Evolutionary conservation across 352 stramenopile genomes (phyloP).

Genomic region (Phytophthora quininea): DNA sequence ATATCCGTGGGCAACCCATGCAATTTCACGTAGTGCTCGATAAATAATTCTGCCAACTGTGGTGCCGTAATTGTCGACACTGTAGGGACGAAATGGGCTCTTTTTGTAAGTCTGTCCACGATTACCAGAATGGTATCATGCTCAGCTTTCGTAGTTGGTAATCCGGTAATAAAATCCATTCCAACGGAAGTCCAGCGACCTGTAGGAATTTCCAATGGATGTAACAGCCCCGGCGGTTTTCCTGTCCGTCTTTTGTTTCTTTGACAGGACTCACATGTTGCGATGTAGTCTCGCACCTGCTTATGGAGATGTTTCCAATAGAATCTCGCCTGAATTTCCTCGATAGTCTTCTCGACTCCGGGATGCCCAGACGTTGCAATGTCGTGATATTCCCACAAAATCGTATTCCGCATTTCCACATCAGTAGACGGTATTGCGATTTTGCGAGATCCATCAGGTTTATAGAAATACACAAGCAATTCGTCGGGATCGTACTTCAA

Average conservation of each 20-base stretch:
- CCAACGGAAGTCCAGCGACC: background rate
- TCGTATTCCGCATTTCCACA: background rate
- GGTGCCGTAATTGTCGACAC: background rate
- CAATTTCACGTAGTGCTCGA: background rate
- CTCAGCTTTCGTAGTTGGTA: background rate
- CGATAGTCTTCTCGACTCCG: background rate
- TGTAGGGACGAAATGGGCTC: background rate
- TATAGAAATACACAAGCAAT: background rate
- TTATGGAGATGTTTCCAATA: background rate
- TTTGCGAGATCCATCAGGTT: background rate
- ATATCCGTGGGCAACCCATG: background rate
- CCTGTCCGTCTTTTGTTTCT: background rate
- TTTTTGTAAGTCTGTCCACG: background rate
- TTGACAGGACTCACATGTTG: background rate
- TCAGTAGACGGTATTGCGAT: background rate
- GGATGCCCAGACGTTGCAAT: background rate
- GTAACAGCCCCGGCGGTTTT: background rate
- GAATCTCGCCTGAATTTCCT: background rate
- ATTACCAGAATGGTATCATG: background rate
- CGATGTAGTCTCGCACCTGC: background rate
- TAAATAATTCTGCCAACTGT: background rate
- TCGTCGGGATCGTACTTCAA: background rate
- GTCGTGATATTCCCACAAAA: background rate
- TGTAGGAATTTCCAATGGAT: background rate
- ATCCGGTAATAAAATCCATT: background rate